Evolutionary conservation across 2,329 filamentous ascomycete genomes (phyloP), one percentile per base, ranked within the genome.

Genomic region (Hawksworthiomyces lignivorus): DNA sequence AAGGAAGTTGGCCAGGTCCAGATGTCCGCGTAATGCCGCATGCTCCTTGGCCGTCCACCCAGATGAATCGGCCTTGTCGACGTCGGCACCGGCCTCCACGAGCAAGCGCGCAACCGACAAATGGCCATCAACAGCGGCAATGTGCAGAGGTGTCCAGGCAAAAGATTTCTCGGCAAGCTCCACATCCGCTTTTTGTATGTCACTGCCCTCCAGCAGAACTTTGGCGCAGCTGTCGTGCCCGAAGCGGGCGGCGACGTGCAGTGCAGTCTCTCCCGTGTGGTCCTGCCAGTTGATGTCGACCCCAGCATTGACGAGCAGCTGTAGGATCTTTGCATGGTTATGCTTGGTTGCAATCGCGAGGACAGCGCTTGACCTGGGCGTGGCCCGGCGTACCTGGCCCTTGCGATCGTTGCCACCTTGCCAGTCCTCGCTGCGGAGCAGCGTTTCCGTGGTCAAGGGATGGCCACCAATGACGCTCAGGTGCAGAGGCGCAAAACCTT

Each of bases 11-110:
- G 88, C 86, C 55, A 97, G 88, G 1, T 76, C 70, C 51, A 97
- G 75, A 59, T 98, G 89, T 0, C 92, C 92, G 58, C 92, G 75
- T 39, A 98, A 67, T 1, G 89, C 84, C 19, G 92, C 90, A 60
- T 98, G 92, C 57, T 98, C 92, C 57, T 83, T 87, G 1, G 89
- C 84, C 4, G 85, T 92, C 92, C 92, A 98, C 8, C 90, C 90
- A 33, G 88, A 96, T 1, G 82, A 84, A 60, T 98, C 92, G 6
- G 72, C 67, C 45, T 76, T 80, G 43, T 82, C 80, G 4, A 87
- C 65, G 45, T 94, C 78, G 0, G 87, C 87, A 2, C 87, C 87
- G 18, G 84, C 82, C 36, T 82, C 75, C 30, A 94, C 75, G 5
- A 98, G 70, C 19, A 92, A 69, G 55, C 88, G 74, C 1, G 85